Base-by-base conservation (phyloP, 2,329 filamentous ascomycete genomes). In the Cladosporium austrohemisphaericum region DNA sequence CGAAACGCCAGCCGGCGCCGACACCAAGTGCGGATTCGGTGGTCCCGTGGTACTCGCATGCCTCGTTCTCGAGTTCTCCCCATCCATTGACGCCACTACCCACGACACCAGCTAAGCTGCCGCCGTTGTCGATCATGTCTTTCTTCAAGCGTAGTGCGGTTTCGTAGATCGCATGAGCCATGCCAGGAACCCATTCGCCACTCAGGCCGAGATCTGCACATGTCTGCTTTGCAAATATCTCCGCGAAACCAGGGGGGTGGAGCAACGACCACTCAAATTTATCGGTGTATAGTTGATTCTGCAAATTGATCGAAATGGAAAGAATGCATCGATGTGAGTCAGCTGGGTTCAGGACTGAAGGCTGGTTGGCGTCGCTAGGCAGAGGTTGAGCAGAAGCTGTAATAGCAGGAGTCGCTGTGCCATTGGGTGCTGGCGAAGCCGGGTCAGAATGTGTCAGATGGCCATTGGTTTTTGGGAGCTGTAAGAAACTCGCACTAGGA, bases 191-290 rank as follows among this genome's bases (percentile, higher is more conserved):
- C 90, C 93, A 98, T 71, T 98, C 93, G 37, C 90, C 89, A 5
- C 84, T 78, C 46, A 98, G 74, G 5, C 92, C 92, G 7, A 98
- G 75, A 65, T 98, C 93, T 22, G 89, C 87, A 65, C 93, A 97
- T 0, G 93, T 97, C 56, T 89, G 83, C 64, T 88, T 89, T 26
- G 93, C 91, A 66, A 97, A 97, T 10, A 85, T 82, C 67, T 98
- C 92, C 0, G 93, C 89, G 33, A 92, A 90, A 18, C 92, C 92
- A 1, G 90, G 86, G 2, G 91, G 90, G 62, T 97, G 91, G 14
- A 95, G 76, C 16, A 98, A 75, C 4, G 92, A 97, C 92, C 92
- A 97, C 67, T 97, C 92, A 56, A 98, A 97, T 64, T 91, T 95
- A 75, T 98, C 93, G 3, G 88, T 94, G 68, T 96, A 97, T 10